Evolutionary conservation across 202 grass and related monocot genomes (phyloP).

Genomic region (Eragrostis tef): DNA sequence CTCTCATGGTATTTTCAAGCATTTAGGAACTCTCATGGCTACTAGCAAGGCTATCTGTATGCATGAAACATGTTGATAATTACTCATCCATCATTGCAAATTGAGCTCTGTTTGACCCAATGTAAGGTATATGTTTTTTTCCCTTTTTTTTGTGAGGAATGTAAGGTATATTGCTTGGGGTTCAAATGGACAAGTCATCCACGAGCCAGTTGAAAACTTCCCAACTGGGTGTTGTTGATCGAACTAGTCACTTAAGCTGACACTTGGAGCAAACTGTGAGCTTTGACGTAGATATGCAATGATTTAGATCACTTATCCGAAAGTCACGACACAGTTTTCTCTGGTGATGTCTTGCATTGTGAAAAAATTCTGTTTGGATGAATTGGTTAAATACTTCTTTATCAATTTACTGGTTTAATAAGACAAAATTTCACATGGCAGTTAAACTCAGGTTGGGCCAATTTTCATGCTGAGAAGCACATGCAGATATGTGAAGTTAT

Average conservation of each 20-base stretch:
- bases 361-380: background rate
- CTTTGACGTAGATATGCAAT: background rate
- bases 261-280: background rate
- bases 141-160: too few relatives aligned
- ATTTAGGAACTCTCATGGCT: too few relatives aligned
- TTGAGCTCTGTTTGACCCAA: background rate
- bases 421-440: background rate
- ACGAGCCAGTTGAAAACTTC: background rate
- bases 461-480: background rate
- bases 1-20: too few relatives aligned
- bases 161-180: background rate
- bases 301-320: background rate
- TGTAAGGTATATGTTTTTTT: background rate
- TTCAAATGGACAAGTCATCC: background rate
- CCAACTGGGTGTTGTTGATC: background rate
- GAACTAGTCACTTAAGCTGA: background rate
- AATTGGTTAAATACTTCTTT: background rate
- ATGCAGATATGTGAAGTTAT: background rate
- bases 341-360: background rate
- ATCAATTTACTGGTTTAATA: background rate
- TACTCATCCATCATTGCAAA: background rate
- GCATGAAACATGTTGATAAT: background rate
- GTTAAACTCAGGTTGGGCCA: background rate
- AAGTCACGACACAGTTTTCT: background rate
- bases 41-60: background rate